These are phyloP conservation scores for Juglanconis sp. DNA, from an alignment of 2,329 filamentous ascomycete genomes.

Conservation along the genomic window DNA sequence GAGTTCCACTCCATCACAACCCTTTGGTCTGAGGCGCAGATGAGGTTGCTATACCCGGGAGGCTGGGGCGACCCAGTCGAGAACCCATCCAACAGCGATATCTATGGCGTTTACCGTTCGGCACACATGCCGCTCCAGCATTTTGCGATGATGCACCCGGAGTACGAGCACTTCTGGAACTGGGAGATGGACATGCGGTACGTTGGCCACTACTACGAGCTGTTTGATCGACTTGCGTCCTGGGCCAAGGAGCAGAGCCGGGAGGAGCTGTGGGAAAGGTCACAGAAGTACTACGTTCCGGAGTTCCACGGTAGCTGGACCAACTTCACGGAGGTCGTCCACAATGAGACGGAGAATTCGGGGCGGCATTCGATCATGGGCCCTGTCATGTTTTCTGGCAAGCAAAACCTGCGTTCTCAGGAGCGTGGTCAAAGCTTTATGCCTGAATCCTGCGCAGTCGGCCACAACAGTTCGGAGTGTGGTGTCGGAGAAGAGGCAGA, in stretches of 20 bases:
- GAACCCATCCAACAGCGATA: conserved; percentile 53
- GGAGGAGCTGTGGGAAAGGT: conserved; percentile 74
- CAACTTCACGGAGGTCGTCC: conserved; percentile 65
- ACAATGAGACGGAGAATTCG: conserved; percentile 54
- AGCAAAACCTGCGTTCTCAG: conserved; percentile 45
- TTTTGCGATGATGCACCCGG: conserved; percentile 60
- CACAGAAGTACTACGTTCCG: conserved; percentile 73
- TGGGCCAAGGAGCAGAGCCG: conserved; percentile 69
- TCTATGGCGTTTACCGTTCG: conserved; percentile 68
- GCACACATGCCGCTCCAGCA: conserved; percentile 62
- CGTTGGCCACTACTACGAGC: conserved; percentile 67
- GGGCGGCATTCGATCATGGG: conserved; percentile 65
- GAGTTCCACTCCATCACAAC: conserved; percentile 80
- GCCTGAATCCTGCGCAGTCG: conserved; percentile 52
- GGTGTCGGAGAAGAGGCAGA: conserved; percentile 71
- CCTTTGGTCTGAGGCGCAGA: conserved; percentile 81
- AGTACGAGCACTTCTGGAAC: conserved; percentile 68
- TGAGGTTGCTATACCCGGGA: conserved; percentile 72
- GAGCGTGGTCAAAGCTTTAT: conserved; percentile 51
- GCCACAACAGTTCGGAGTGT: conserved; percentile 51
- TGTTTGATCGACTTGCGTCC: conserved; percentile 63
- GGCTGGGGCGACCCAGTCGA: conserved; percentile 67
- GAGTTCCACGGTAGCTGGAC: conserved; percentile 67
- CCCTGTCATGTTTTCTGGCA: conserved; percentile 52
- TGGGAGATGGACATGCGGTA: conserved; percentile 68